phyloP scores from a whole-genome alignment of 208 protist species.

The Trypanosomatidae sp. region DNA sequence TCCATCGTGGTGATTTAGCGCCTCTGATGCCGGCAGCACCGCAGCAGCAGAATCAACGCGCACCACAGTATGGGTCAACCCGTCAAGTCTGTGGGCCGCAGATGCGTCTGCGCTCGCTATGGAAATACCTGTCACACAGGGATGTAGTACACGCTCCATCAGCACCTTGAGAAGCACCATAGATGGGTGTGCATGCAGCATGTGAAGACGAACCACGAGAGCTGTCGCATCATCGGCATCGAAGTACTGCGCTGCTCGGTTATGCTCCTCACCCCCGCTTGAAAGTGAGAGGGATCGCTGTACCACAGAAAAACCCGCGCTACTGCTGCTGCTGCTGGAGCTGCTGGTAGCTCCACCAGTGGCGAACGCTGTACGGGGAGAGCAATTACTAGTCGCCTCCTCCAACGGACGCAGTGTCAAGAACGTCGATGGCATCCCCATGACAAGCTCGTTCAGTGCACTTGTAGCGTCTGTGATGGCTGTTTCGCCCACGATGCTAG shows the following conservation, averaged over 20 bases:
- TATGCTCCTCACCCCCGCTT: background rate
- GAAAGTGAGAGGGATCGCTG: constrained; percentile 17
- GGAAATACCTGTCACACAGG: background rate
- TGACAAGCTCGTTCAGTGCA: background rate
- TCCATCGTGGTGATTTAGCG: constrained; percentile 10
- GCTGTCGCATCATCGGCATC: constrained; percentile 1
- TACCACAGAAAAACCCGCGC: constrained; percentile 2
- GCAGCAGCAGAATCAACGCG: background rate
- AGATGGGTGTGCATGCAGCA: constrained; percentile 9
- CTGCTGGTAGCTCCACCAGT: background rate
- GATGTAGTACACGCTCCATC: background rate
- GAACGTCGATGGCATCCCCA: constrained; percentile 4
- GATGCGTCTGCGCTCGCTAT: background rate
- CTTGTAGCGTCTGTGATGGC: background rate
- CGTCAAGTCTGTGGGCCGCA: background rate
- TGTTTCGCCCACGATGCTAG: constrained; percentile 6
- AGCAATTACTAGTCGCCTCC: background rate
- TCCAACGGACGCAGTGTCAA: background rate
- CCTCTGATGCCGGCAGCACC: background rate
- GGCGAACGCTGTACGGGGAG: no score
- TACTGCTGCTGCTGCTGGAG: background rate
- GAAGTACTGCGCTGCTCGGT: background rate
- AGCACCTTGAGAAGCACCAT: constrained; percentile 7
- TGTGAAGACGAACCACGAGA: constrained; percentile 12
- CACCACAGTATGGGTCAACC: constrained; percentile 3